These are phyloP conservation scores for Hippophae rhamnoides DNA, from an alignment of 306 rosid genomes.

Conservation along the genomic window DNA sequence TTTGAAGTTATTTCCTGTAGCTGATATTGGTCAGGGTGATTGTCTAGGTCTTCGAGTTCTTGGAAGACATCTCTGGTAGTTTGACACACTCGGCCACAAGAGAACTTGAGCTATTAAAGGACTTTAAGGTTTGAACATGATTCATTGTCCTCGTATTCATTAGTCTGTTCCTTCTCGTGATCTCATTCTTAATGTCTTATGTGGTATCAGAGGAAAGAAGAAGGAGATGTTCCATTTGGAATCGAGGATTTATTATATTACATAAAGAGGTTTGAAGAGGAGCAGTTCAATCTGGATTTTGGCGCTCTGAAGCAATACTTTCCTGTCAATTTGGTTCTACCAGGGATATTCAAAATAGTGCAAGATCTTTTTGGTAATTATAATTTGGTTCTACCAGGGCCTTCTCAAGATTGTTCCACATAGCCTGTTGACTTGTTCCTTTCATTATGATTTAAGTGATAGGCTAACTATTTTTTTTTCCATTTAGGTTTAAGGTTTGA, in stretches of 20 bases:
- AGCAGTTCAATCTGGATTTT: conserved; percentile 58
- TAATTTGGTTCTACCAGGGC: neutral
- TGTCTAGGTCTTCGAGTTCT: conserved; percentile 81
- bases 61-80: conserved; percentile 67
- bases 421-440: conserved; percentile 5
- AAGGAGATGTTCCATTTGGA: conserved; percentile 87
- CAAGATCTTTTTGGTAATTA: conserved; percentile 86
- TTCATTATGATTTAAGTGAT: conserved; percentile 10
- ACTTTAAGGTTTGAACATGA: conserved; percentile 49
- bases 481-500: conserved; percentile 73
- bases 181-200: conserved; percentile 13
- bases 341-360: conserved; percentile 82
- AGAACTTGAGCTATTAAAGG: conserved; percentile 66
- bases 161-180: conserved; percentile 24
- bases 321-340: conserved; percentile 73
- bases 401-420: neutral
- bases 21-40: conserved; percentile 6
- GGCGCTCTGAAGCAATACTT: conserved; percentile 82
- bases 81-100: conserved; percentile 55
- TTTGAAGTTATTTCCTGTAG: conserved; percentile 5
- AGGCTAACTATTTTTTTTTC: conserved; percentile 12
- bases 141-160: conserved; percentile 9
- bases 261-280: conserved; percentile 60
- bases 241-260: conserved; percentile 76
- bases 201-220: conserved; percentile 66